These are phyloP conservation scores for Ceratocystis destructans DNA, from an alignment of 2,329 filamentous ascomycete species.

Conservation along the genomic window DNA sequence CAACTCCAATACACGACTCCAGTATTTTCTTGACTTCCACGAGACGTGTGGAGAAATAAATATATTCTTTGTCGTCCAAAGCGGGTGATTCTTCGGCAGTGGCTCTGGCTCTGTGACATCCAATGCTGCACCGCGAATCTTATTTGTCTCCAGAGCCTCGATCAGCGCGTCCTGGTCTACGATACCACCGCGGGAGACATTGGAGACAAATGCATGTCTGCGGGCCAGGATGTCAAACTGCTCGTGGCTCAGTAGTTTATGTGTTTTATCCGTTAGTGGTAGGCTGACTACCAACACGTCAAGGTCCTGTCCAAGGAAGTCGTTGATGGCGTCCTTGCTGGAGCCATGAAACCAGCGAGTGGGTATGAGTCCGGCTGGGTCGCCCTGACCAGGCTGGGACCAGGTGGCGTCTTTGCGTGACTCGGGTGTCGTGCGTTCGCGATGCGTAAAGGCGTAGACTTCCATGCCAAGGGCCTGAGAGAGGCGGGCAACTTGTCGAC, in stretches of 20 bases:
- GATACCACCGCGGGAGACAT: conserved; percentile 51
- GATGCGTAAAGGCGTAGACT: conserved; percentile 62
- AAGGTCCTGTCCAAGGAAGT: conserved; percentile 37
- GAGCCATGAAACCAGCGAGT: conserved; percentile 38
- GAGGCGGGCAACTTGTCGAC: conserved; percentile 41
- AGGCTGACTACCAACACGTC: conserved; percentile 40
- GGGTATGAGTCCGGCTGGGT: conserved; percentile 37
- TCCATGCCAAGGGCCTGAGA: conserved; percentile 54
- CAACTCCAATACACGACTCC: conserved; percentile 31
- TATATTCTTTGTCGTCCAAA: conserved; percentile 58
- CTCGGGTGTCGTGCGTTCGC: conserved; percentile 51
- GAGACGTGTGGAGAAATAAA: conserved; percentile 45
- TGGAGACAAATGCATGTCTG: conserved; percentile 48
- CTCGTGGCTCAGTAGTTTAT: conserved; percentile 35
- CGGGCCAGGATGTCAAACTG: conserved; percentile 36
- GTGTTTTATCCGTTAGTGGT: conserved; percentile 37
- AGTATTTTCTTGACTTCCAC: conserved; percentile 30
- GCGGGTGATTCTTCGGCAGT: conserved; percentile 48
- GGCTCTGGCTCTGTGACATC: conserved; percentile 75
- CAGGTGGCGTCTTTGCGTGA: conserved; percentile 51
- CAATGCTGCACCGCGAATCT: conserved; percentile 50
- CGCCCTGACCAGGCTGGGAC: conserved; percentile 52
- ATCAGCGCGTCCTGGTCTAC: conserved; percentile 44
- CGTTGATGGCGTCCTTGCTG: conserved; percentile 32
- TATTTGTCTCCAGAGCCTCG: conserved; percentile 37